Conservation (phyloP, 768 basidiomycete genomes). For the Leccinum pellstonianum region DNA sequence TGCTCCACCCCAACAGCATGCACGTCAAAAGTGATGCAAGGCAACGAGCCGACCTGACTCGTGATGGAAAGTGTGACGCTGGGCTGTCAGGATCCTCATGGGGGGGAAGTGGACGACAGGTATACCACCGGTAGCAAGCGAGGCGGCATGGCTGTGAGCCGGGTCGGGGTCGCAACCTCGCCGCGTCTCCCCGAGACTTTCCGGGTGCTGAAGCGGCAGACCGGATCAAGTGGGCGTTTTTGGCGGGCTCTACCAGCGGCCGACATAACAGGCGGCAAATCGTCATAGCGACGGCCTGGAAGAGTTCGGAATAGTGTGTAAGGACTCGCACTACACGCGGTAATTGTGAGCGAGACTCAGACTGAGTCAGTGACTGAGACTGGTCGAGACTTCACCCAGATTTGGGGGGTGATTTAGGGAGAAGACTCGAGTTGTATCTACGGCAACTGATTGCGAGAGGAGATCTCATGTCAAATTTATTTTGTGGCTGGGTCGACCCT, state of each 20-base stretch:
- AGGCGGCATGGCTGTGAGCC: background rate
- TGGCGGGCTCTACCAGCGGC: background rate
- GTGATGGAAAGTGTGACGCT: background rate
- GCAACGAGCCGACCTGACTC: background rate
- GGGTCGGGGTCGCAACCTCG: background rate
- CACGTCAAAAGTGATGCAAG: conserved; percentile 3
- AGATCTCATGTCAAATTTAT: conserved; percentile 3
- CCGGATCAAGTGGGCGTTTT: background rate
- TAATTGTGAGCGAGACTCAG: background rate
- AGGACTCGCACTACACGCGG: background rate
- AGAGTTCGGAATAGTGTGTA: background rate
- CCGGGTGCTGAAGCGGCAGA: background rate
- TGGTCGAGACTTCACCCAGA: background rate
- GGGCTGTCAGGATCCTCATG: background rate
- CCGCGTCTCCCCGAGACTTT: background rate
- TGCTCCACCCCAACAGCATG: background rate
- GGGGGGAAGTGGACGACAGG: background rate
- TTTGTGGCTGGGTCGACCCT: conserved; percentile 17
- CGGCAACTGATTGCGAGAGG: conserved; percentile 17
- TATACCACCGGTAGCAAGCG: background rate
- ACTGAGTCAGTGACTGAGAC: no score
- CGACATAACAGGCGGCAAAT: background rate
- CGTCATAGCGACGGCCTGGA: conserved; percentile 7
- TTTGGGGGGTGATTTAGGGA: background rate
- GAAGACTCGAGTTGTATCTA: conserved; percentile 2